Base-by-base conservation (phyloP, 805 yeast species). In the Wickerhamomyces bisporus region DNA sequence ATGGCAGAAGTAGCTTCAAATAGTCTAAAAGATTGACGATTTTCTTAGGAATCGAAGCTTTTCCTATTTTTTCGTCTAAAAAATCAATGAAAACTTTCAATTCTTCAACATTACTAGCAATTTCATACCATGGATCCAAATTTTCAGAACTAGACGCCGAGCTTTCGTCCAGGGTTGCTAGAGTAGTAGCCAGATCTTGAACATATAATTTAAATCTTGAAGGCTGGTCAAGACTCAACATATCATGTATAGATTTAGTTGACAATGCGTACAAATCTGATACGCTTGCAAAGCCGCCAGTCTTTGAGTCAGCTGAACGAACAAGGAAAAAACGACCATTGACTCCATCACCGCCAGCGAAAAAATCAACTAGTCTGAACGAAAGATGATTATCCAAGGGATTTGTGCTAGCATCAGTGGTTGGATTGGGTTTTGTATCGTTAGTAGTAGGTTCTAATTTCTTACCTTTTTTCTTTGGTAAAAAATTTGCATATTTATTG, bases 91-190 rank as follows among this genome's bases (percentile, higher is more conserved):
- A 55, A 1, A 16, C 20, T 9, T 27, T 13, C 19, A 55, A 41
- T 13, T 48, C 49, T 3, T 26, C 35, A 7, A 31, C 18, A 20
- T 43, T 43, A 1, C 39, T 29, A 3, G 57, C 55, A 32, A 55
- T 30, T 32, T 55, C 60, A 43, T 50, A 55, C 60, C 58, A 55
- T 28, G 51, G 52, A 28, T 50, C 54, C 4, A 36, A n/a, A n/a
- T n/a, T n/a, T n/a, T n/a, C n/a, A n/a, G n/a, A n/a, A n/a, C n/a
- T n/a, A n/a, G n/a, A n/a, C n/a, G n/a, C n/a, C n/a, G n/a, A n/a
- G n/a, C n/a, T n/a, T n/a, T n/a, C n/a, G n/a, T n/a, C n/a, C n/a
- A n/a, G n/a, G n/a, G 42, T 28, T 10, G 34, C 15, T 6, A 50
- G 30, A 40, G 45, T 45, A 2, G 54, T 47, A 7, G 45, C 26